Evolutionary conservation across 2,329 filamentous ascomycete species (phyloP).

Genomic region (Botrytis fragariae): DNA sequence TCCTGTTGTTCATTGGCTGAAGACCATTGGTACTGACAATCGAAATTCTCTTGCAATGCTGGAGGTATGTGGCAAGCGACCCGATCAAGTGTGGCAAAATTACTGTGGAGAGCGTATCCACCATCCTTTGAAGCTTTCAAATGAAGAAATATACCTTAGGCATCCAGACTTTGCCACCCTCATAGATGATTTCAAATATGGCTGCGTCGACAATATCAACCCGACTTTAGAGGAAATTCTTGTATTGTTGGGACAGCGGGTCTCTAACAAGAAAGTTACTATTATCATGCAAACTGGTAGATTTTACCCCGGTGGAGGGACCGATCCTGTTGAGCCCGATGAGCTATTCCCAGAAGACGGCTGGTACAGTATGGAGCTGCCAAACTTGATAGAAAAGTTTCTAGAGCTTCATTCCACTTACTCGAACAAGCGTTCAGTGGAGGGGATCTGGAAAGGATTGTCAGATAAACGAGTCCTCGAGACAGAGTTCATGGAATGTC

Average conservation of each 20-base stretch:
- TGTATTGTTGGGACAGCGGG: background rate
- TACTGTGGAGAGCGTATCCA: background rate
- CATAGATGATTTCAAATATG: background rate
- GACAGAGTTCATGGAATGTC: background rate
- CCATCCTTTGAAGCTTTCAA: accelerated
- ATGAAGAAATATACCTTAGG: background rate
- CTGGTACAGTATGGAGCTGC: background rate
- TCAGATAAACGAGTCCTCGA: background rate
- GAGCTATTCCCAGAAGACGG: too few species aligned
- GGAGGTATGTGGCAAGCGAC: background rate
- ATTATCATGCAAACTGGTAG: background rate
- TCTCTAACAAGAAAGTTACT: background rate
- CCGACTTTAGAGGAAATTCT: background rate
- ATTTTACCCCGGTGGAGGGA: background rate
- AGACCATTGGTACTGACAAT: background rate
- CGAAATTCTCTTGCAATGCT: background rate
- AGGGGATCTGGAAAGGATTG: background rate
- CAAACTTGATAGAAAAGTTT: background rate
- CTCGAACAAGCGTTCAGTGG: background rate
- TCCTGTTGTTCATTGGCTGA: background rate
- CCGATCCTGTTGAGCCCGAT: background rate
- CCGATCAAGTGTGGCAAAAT: background rate
- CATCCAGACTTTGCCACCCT: background rate
- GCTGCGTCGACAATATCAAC: background rate
- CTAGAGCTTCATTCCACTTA: background rate